Percentiles rank a stretch among this genome's conserved stretches.
Conservation (phyloP, 257 asterid genomes). For the Nicotiana paniculata region DNA sequence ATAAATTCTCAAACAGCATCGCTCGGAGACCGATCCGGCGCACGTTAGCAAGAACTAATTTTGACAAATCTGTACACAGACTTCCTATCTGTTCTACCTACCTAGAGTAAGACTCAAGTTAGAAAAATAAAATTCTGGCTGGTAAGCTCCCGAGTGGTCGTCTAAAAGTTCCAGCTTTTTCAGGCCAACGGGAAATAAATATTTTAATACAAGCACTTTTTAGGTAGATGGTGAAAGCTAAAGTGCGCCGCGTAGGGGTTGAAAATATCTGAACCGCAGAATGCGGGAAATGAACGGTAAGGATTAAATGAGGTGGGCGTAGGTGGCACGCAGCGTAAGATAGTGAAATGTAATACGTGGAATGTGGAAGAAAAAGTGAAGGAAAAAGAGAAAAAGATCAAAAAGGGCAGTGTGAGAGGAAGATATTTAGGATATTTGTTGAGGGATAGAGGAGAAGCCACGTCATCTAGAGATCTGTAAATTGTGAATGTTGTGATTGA, state of each 20-base stretch:
- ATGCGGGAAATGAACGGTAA: constrained; percentile 1
- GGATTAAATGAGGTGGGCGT: constrained; percentile 11
- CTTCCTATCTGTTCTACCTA: neutral
- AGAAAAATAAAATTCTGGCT: neutral
- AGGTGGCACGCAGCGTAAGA: constrained; percentile 3
- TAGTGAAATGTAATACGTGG: constrained; percentile 30
- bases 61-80: neutral
- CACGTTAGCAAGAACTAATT: constrained; percentile 17
- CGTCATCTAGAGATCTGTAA: constrained; percentile 25
- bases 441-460: constrained; percentile 38
- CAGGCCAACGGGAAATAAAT: constrained; percentile 8
- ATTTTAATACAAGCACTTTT: constrained; percentile 32
- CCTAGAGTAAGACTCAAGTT: constrained; percentile 2
- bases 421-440: neutral
- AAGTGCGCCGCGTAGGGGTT: constrained; percentile 13
- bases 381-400: neutral
- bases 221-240: constrained; percentile 23
- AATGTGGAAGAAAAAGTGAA: constrained; percentile 4
- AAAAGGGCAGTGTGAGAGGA: neutral
- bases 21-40: constrained; percentile 8
- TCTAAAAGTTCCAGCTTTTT: constrained; percentile 2
- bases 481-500: neutral
- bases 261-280: constrained; percentile 10
- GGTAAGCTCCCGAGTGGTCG: neutral
- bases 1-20: neutral